Evolutionary conservation across 192 early-diverging fungal species (phyloP).

Genomic region (Backusella mclennaniae): DNA sequence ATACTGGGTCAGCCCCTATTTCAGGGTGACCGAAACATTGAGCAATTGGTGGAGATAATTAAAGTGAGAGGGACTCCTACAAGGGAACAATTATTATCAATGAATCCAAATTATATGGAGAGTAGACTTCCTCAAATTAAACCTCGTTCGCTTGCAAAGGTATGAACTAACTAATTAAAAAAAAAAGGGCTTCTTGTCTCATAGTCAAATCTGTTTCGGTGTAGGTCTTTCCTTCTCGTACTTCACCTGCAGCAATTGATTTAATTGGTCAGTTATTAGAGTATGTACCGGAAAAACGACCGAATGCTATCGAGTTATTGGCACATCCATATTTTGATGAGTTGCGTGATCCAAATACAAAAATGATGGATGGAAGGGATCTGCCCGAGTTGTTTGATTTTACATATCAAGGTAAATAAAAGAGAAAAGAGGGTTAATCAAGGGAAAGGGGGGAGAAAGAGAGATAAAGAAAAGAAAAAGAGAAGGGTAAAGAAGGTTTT

Average conservation of each 20-base stretch:
- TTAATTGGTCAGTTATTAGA: slow-evolving; percentile 82
- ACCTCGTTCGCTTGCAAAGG: slow-evolving; percentile 83
- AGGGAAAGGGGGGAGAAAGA: not conserved
- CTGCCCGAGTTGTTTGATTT: slow-evolving; percentile 94
- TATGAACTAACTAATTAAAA: slow-evolving; percentile 20
- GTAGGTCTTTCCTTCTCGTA: slow-evolving; percentile 80
- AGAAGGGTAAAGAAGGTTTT: not conserved
- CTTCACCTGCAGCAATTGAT: slow-evolving; percentile 84
- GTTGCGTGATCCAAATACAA: slow-evolving; percentile 79
- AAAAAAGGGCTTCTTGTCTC: not conserved
- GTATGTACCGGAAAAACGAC: slow-evolving; percentile 83
- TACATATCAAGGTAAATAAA: slow-evolving; percentile 59
- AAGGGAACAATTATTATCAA: slow-evolving; percentile 89
- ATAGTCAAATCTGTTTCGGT: not conserved
- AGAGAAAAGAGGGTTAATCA: not conserved
- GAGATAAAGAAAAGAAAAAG: not conserved
- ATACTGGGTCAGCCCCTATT: slow-evolving; percentile 93
- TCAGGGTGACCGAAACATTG: slow-evolving; percentile 96
- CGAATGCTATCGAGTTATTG: slow-evolving; percentile 89
- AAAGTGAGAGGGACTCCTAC: slow-evolving; percentile 98
- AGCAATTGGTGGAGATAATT: slow-evolving; percentile 99
- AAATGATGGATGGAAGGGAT: slow-evolving; percentile 73
- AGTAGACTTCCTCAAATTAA: slow-evolving; percentile 98
- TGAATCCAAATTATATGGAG: slow-evolving; percentile 99
- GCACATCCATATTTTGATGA: slow-evolving; percentile 97